These are phyloP conservation scores for Naegleria gruberi DNA, from an alignment of 208 protist genomes.

Conservation along the genomic window DNA sequence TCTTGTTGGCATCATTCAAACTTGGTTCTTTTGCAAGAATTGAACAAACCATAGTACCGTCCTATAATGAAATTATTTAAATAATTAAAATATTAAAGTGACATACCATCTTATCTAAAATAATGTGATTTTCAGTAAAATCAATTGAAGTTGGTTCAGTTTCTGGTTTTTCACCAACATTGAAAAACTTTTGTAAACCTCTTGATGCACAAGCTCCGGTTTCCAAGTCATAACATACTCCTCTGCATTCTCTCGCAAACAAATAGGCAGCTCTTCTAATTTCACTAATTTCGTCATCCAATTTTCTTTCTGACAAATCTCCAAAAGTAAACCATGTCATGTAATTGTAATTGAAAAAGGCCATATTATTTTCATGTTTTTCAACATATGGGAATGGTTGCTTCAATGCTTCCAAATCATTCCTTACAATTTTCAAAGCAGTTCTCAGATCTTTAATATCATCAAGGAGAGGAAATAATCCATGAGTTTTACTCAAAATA, in stretches of 20 bases:
- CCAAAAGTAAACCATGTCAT: neutral
- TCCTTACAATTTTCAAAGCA: neutral
- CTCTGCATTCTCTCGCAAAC: neutral
- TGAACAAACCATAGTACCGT: neutral
- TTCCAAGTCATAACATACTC: neutral
- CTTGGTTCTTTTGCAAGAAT: neutral
- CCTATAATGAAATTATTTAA: too few relatives aligned
- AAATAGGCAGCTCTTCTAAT: neutral
- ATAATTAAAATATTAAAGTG: neutral
- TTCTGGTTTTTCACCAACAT: neutral
- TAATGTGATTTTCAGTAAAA: neutral
- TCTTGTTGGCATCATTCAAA: neutral
- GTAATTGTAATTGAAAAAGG: neutral
- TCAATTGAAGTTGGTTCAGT: neutral
- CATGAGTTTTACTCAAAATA: too few relatives aligned
- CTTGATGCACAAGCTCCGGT: neutral
- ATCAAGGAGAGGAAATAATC: too few relatives aligned
- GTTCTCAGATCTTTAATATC: neutral
- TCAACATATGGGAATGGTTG: neutral
- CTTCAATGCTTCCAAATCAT: too few relatives aligned
- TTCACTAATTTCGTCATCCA: neutral
- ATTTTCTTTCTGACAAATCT: neutral
- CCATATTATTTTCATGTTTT: neutral
- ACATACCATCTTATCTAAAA: conserved; percentile 7
- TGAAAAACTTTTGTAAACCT: conserved; percentile 1